These are phyloP conservation scores for Aspergillus bridgeri DNA, from an alignment of 495 filamentous ascomycete genomes.

Conservation along the genomic window DNA sequence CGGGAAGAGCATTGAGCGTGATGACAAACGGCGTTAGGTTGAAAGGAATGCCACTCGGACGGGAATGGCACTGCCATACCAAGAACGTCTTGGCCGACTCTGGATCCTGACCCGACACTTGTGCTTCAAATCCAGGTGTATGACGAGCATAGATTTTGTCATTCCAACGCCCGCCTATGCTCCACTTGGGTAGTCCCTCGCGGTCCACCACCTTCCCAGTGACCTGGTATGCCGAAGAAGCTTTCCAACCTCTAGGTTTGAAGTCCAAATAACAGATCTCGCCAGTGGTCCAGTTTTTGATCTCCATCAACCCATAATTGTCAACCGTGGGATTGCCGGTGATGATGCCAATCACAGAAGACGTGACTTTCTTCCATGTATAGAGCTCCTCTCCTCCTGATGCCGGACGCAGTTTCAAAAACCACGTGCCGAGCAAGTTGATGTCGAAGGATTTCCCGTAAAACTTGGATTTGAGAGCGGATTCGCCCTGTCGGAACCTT, in stretches of 20 bases:
- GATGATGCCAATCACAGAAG: slow-evolving; percentile 96
- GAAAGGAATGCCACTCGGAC: slow-evolving; percentile 86
- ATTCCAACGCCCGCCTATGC: slow-evolving; percentile 93
- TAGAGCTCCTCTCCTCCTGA: slow-evolving; percentile 84
- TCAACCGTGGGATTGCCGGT: slow-evolving; percentile 96
- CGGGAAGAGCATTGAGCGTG: slow-evolving; percentile 85
- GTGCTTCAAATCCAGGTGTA: slow-evolving; percentile 83
- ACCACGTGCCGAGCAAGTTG: slow-evolving; percentile 96
- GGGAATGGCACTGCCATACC: slow-evolving; percentile 83
- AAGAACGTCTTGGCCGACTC: slow-evolving; percentile 69
- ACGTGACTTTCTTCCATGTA: slow-evolving; percentile 98
- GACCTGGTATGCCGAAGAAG: slow-evolving; percentile 82
- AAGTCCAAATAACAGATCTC: slow-evolving; percentile 90
- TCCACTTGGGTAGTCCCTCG: slow-evolving; percentile 73
- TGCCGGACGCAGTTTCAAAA: slow-evolving; percentile 77
- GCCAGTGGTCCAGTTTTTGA: slow-evolving; percentile 94
- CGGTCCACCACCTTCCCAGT: slow-evolving; percentile 76
- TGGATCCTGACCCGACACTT: slow-evolving; percentile 53
- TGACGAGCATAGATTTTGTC: slow-evolving; percentile 93
- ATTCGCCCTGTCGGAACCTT: slow-evolving; percentile 64
- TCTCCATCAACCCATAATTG: slow-evolving; percentile 96
- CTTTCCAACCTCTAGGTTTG: slow-evolving; percentile 94
- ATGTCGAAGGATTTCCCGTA: slow-evolving; percentile 97
- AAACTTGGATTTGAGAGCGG: slow-evolving; percentile 95
- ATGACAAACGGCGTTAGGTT: slow-evolving; percentile 96